Base-by-base conservation (phyloP, 1,284 basidiomycete genomes). In the Naganishia sp. region DNA sequence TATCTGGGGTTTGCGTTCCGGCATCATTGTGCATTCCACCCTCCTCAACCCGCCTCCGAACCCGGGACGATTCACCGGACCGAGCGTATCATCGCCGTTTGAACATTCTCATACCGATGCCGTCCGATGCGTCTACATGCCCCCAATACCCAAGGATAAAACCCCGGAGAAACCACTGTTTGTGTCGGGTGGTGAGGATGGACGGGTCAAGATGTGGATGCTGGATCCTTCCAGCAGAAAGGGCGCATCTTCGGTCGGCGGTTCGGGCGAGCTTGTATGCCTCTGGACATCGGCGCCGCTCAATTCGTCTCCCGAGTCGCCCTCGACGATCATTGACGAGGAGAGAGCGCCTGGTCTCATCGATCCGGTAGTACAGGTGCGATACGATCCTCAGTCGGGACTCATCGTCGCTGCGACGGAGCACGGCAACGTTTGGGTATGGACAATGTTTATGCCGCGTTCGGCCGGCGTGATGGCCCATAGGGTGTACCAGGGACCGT, bases 181-280 rank as follows among this genome's bases (percentile, higher is more conserved):
- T 72, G 74, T 76, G 3, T 73, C 76, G 3, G 77, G 71, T 10
- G 77, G 78, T 2, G 70, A 70, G 31, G 78, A 80, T 63, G 78
- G 78, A 5, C 63, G 68, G n/a, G 71, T 77, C 52, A 79, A 79
- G 68, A 68, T 75, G 58, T 79, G 78, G 78, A 65, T 72, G 41
- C 68, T 76, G 7, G 66, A 73, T 43, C 72, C 74, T 0, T 70
- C 71, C 3, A 66, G 67, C 10, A 66, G 57, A 17, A 49, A 42
- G 69, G 70, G 25, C 69, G 68, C 0, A 67, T 58, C 35, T 39
- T 65, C 11, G 68, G 69, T n/a, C 68, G 52, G n/a, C 31, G 67
- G 65, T 2, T 68, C 71, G 1, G 72, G 73, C 1, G 58, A 66
- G 6, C 71, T 79, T n/a, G 63, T 63, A 0, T 77, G 75, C 57